Evolutionary conservation across 192 early-diverging fungal species (phyloP).

Genomic region (Coemansia sp.): DNA sequence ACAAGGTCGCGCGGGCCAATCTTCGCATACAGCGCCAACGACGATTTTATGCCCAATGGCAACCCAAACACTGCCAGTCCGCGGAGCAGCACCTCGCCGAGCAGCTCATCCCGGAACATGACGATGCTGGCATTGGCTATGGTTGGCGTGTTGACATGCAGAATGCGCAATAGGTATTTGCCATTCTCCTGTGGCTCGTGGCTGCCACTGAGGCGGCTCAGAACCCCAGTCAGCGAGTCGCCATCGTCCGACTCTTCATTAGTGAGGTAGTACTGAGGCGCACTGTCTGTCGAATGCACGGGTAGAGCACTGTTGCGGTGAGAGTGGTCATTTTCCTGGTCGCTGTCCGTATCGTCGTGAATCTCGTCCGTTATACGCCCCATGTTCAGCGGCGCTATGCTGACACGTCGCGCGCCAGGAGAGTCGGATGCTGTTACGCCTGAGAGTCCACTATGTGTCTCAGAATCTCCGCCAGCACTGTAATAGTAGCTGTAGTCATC

Average conservation of each 20-base stretch:
- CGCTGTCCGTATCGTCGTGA: constrained; percentile 23
- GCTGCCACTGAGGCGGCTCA: constrained; percentile 22
- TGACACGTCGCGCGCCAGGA: constrained; percentile 28
- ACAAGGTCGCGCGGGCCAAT: constrained; percentile 26
- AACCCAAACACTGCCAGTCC: constrained; percentile 25
- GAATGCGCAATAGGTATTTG: constrained; percentile 15
- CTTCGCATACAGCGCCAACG: constrained; percentile 24
- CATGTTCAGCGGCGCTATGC: constrained; percentile 37
- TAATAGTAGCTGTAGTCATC: constrained; percentile 48
- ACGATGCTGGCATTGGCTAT: constrained; percentile 21
- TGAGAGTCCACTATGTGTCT: constrained; percentile 8
- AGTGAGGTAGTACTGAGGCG: constrained; percentile 31
- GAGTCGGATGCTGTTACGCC: not conserved
- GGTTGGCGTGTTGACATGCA: constrained; percentile 26
- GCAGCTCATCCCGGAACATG: constrained; percentile 33
- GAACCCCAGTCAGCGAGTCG: constrained; percentile 42
- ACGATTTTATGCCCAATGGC: constrained; percentile 6
- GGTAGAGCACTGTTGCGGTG: constrained; percentile 24
- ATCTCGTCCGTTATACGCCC: constrained; percentile 36
- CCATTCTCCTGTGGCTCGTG: constrained; percentile 20
- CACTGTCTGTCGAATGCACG: constrained; percentile 13
- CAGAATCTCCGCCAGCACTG: constrained; percentile 26
- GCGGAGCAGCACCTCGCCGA: constrained; percentile 40
- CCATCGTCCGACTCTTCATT: constrained; percentile 51
- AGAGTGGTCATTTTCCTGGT: constrained; percentile 1